Evolutionary conservation across 2,329 filamentous ascomycete species (phyloP), one percentile per base, ranked within the genome.

Genomic region (Herpotrichia juniperi): DNA sequence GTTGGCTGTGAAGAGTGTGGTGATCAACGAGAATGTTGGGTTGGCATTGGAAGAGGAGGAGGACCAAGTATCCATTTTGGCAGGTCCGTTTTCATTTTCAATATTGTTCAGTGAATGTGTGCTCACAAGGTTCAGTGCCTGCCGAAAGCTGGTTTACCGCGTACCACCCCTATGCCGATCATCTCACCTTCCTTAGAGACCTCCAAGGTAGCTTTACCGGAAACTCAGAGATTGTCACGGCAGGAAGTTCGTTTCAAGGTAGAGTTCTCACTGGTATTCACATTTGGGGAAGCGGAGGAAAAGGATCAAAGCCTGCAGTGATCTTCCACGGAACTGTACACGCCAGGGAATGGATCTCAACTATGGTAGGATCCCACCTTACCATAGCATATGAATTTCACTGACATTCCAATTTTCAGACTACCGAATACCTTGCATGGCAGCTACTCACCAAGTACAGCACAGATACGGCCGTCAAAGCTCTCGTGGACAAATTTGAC

Each of bases 261-360:
- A 64, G 71, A 19, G 53, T 58, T 14, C 50, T 73, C 39, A 72
- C 66, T 21, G 71, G 71, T 32, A 73, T 74, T 48, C 71, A 74
- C 39, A 72, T 74, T 56, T 74, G 70, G 70, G 71, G 71, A 7
- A 66, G 59, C 24, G 67, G 68, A 0, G 71, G 71, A n/a, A 68
- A 70, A 39, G 68, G 69, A 46, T 69, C 67, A 16, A 71, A 68
- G 63, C 70, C 70, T 40, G 71, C 68, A 11, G 59, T 72, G 2
- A 52, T 71, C 16, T 66, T 63, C 40, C 68, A 72, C 25, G 66
- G 62, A 3, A 70, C 63, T 5, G 68, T 71, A 0, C 68, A 72
- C 22, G 69, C 69, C 10, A 53, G 67, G 46, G 68, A 74, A 49
- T 74, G 71, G 70, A 70, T 74, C 40, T 64, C 67, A 6, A 69